phyloP scores from a whole-genome alignment of 192 early-diverging fungal genomes.

The Coemansia sp. region DNA sequence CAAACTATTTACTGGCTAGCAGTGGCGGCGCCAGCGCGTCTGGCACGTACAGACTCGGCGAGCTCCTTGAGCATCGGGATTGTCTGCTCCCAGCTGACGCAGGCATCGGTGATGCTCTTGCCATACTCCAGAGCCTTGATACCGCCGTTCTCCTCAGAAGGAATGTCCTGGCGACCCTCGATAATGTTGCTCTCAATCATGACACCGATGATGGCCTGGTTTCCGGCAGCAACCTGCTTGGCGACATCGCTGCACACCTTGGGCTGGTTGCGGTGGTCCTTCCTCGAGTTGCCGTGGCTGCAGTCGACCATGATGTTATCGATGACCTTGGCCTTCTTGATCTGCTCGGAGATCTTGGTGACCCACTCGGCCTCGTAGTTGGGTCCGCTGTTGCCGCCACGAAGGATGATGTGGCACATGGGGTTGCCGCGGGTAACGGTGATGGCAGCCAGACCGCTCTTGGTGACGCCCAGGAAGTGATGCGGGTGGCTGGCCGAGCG shows the following conservation, averaged over 20 bases:
- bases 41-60: constrained; percentile 70
- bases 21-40: constrained; percentile 35
- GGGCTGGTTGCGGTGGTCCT: constrained; percentile 82
- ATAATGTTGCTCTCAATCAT: constrained; percentile 94
- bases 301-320: constrained; percentile 88
- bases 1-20: background rate
- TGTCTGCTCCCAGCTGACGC: constrained; percentile 90
- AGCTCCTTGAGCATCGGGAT: constrained; percentile 75
- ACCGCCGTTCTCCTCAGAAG: constrained; percentile 71
- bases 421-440: constrained; percentile 87
- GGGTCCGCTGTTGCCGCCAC: constrained; percentile 82
- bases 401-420: constrained; percentile 89
- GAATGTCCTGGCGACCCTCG: constrained; percentile 83
- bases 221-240: constrained; percentile 60
- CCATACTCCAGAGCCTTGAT: constrained; percentile 80
- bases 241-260: constrained; percentile 73
- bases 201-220: constrained; percentile 80
- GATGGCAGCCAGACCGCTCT: constrained; percentile 79
- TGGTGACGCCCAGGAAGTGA: constrained; percentile 81
- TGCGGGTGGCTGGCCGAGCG: constrained; percentile 75
- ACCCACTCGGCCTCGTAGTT: constrained; percentile 87
- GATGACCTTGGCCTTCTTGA: constrained; percentile 61
- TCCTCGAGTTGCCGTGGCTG: constrained; percentile 92
- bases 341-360: constrained; percentile 55
- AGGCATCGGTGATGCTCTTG: constrained; percentile 89